Percentiles rank a stretch among this genome's conserved stretches.
Evolutionary conservation across 345 rosid species (phyloP).

Genomic region (Aquilaria yunnanensis): DNA sequence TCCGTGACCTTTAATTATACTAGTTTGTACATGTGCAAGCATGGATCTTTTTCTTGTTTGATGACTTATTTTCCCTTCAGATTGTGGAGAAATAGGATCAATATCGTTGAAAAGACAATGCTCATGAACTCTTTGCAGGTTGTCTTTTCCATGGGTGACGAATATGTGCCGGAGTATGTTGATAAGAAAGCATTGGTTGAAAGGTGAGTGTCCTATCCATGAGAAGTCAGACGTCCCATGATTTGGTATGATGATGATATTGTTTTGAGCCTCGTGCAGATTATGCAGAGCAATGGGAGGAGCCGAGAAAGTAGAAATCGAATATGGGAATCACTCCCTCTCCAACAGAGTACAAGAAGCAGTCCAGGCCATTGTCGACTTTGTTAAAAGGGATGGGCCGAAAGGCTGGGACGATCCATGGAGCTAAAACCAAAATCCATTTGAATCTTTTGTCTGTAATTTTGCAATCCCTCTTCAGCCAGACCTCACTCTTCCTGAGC

Average conservation of each 20-base stretch:
- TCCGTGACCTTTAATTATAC: not conserved
- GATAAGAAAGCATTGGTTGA: conserved; percentile 83
- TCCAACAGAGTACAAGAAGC: conserved; percentile 79
- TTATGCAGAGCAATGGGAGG: conserved; percentile 95
- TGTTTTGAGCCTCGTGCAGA: conserved; percentile 27
- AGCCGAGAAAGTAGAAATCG: conserved; percentile 84
- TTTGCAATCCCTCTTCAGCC: not conserved
- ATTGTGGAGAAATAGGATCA: not conserved
- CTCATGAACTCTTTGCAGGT: conserved; percentile 39
- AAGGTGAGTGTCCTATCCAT: conserved; percentile 37
- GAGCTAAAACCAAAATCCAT: conserved; percentile 29
- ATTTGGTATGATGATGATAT: not conserved
- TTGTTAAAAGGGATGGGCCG: conserved; percentile 81
- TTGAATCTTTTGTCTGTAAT: too few species aligned
- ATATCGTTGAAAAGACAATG: not conserved
- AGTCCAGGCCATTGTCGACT: conserved; percentile 63
- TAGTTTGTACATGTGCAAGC: too few species aligned
- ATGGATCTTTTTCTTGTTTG: not conserved
- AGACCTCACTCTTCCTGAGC: not conserved
- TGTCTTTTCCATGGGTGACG: conserved; percentile 89
- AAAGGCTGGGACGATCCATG: conserved; percentile 99
- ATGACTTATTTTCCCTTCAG: not conserved
- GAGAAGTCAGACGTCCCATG: not conserved
- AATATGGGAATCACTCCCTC: conserved; percentile 89
- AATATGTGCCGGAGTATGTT: conserved; percentile 79